Evolutionary conservation across 768 basidiomycete species (phyloP), one percentile per base, ranked within the genome.

Genomic region (Russula sp.): DNA sequence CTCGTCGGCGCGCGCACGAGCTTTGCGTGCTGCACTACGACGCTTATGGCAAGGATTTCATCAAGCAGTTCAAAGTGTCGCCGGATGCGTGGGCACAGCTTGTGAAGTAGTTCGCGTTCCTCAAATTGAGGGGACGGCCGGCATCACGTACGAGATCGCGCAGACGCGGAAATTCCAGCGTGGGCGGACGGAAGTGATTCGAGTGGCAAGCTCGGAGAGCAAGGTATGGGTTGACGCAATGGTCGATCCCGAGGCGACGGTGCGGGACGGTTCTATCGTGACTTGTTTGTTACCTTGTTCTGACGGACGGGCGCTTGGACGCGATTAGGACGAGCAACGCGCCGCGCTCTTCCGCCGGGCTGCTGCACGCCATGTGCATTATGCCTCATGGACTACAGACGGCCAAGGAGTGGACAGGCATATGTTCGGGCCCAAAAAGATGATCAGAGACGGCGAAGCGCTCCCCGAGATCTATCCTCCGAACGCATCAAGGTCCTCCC

Each of bases 31-130:
- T 74, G 39, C 72, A 73, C 65, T 74, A 71, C 63, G 70, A 73
- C 45, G 71, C 64, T 5, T 97, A 94, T 73, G 97, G 97, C 63
- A 96, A 96, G 76, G 78, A 83, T 68, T 74, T 82, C 68, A 91
- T 94, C 77, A 98, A 97, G 78, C 80, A 78, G 61, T 83, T 82
- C 80, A 87, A 87, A 70, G 79, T 84, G 52, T 94, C 91, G 1
- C 97, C 96, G 0, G 97, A 99, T 70, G 94, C 95, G 32, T 94
- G 94, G 86, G 91, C 82, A 18, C 97, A 99, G 76, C 81, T 98
- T 58, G 86, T 95, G 68, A 98, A 95, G 78, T 95, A 98, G 75
- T 86, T 98, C 52, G 96, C 95, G 22, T 97, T 91, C 79, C 85
- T 89, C 74, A 94, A 95, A 77, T 84, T 94, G 80, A 81, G 79